Evolutionary conservation across 163 green algal genomes (phyloP), one percentile per base, ranked within the genome.

Genomic region (Scenedesmus sp.): DNA sequence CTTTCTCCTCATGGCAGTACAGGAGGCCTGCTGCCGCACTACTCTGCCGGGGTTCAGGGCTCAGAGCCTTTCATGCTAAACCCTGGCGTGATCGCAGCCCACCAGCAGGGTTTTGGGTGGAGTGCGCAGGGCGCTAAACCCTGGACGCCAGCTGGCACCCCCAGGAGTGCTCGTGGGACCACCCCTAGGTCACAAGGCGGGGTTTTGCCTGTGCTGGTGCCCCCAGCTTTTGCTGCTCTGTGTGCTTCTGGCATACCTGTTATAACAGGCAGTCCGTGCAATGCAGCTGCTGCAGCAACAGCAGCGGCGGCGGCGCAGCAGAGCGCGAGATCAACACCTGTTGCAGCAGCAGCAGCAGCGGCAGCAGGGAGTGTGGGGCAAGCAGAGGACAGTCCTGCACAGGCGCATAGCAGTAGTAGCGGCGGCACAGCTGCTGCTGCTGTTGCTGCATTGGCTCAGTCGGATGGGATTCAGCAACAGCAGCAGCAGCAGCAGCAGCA

Each of bases 91-190:
- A 67, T 67, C 67, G 62, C 86, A 67, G 86, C 54, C 60, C 34
- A 20, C 55, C 52, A 46, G 23, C 82, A 73, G 52, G 82, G 4
- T 87, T 87, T 46, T 6, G 16, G 3, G 10, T n/a, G 70, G 10
- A 23, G 15, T 81, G 10, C 18, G 15, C 70, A 18, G 64, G 23
- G 26, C 26, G 18, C 81, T 4, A 82, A 82, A n/a, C 20, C 54
- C 9, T 87, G 82, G 82, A 87, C 82, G 26, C 12, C 83, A 20
- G 59, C 83, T 57, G 18, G 56, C 57, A 88, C 83, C 16, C 83
- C 83, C 13, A 64, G 62, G 46, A 57, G 23, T 1, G 60, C 84
- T 16, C 23, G 26, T 20, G 23, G 23, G 1, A 89, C 12, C 2
- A 79, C 84, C 15, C 60, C 84, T 13, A 34, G 84, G 84, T 1